phyloP scores from a whole-genome alignment of 2,329 filamentous ascomycete species.

The Anthostomella pinea region DNA sequence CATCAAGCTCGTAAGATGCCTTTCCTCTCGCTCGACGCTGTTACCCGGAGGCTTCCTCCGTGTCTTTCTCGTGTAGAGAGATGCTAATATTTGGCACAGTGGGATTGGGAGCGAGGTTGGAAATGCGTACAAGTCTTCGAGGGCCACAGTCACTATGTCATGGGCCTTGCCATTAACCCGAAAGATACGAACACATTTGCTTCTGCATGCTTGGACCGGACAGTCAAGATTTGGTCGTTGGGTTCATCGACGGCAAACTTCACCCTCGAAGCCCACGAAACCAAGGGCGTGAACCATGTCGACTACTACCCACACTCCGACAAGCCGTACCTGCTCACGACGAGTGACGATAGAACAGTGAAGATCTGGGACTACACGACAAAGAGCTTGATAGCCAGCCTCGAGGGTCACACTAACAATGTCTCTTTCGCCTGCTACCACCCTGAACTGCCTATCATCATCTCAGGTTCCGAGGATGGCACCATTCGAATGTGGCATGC shows the following conservation, averaged over 20 bases:
- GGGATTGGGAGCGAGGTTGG: constrained; percentile 99
- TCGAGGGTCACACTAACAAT: constrained; percentile 96
- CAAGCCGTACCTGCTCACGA: constrained; percentile 88
- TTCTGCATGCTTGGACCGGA: constrained; percentile 91
- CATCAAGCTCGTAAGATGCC: constrained; percentile 64
- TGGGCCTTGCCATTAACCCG: constrained; percentile 95
- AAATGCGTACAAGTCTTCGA: constrained; percentile 97
- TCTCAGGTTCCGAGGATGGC: constrained; percentile 96
- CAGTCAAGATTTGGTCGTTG: constrained; percentile 96
- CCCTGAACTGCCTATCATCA: constrained; percentile 92
- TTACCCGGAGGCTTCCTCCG: constrained; percentile 7
- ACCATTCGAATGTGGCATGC: constrained; percentile 98
- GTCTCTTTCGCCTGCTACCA: constrained; percentile 98
- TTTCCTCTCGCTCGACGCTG: not conserved
- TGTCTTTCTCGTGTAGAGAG: not conserved
- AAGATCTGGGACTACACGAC: constrained; percentile 99
- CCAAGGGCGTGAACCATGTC: constrained; percentile 96
- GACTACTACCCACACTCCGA: constrained; percentile 79
- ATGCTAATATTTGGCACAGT: constrained; percentile 37
- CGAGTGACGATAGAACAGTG: constrained; percentile 92
- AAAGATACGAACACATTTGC: constrained; percentile 93
- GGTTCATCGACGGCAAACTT: constrained; percentile 94
- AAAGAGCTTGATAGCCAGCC: constrained; percentile 91
- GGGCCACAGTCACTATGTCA: constrained; percentile 93
- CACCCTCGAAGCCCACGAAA: constrained; percentile 94